Percentiles rank a stretch among this genome's conserved stretches.
Evolutionary conservation across 2,329 filamentous ascomycete species (phyloP).

Genomic region (Botrytis fabae): DNA sequence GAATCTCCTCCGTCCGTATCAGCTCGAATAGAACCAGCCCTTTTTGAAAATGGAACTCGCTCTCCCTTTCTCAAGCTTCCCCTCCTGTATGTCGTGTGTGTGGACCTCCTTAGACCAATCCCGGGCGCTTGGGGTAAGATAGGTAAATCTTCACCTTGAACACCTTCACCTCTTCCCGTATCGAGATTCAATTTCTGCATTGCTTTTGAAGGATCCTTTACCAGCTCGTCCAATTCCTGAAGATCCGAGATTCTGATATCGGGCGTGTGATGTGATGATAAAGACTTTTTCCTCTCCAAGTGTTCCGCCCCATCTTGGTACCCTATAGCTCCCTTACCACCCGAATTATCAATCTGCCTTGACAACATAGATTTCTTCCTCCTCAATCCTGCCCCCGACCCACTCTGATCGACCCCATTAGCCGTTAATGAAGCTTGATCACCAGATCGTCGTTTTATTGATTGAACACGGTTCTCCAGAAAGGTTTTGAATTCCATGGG

Average conservation of each 20-base stretch:
- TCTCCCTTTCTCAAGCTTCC: slow-evolving; percentile 83
- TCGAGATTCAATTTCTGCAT: slow-evolving; percentile 64
- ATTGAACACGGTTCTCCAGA: slow-evolving; percentile 87
- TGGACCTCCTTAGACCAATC: slow-evolving; percentile 82
- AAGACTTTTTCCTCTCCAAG: slow-evolving; percentile 71
- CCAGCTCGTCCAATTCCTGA: slow-evolving; percentile 73
- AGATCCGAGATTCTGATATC: slow-evolving; percentile 64
- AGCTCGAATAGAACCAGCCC: slow-evolving; percentile 60
- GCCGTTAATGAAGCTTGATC: slow-evolving; percentile 65
- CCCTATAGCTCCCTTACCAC: slow-evolving; percentile 56
- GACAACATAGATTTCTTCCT: slow-evolving; percentile 97
- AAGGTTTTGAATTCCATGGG: slow-evolving; percentile 97
- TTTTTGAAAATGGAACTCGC: slow-evolving; percentile 71
- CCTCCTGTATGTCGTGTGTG: slow-evolving; percentile 84
- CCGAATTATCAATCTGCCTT: slow-evolving; percentile 77
- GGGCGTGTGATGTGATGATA: slow-evolving; percentile 49
- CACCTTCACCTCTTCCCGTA: slow-evolving; percentile 36
- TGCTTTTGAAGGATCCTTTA: slow-evolving; percentile 73
- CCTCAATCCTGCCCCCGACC: slow-evolving; percentile 61
- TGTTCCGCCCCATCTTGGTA: slow-evolving; percentile 84
- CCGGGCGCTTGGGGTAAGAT: slow-evolving; percentile 78
- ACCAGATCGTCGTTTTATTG: slow-evolving; percentile 80
- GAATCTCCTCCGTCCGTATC: slow-evolving; percentile 58
- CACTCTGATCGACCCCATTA: slow-evolving; percentile 54
- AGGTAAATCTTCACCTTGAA: slow-evolving; percentile 68